Conservation (phyloP, 306 rosid genomes). For the Dalbergia cochinchinensis region DNA sequence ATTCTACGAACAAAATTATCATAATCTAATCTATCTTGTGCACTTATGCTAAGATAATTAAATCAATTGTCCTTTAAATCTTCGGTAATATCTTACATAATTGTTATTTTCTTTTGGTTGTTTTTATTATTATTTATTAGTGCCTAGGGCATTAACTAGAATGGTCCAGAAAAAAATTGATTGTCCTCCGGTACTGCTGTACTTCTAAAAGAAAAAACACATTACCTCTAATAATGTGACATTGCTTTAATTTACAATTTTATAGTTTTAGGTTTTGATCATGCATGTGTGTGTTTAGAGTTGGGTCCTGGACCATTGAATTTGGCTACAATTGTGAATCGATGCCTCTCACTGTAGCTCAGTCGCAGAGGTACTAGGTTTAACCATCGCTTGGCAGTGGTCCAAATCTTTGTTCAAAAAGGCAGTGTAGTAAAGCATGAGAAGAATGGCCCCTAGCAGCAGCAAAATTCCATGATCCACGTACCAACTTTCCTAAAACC, state of each 20-base stretch:
- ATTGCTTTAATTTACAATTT: background rate
- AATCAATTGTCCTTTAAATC: conserved; percentile 41
- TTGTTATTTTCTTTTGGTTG: conserved; percentile 23
- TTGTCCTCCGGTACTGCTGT: conserved; percentile 46
- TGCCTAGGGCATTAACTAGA: conserved; percentile 65
- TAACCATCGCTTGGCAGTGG: background rate
- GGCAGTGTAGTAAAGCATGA: conserved; percentile 8
- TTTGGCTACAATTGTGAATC: conserved; percentile 6
- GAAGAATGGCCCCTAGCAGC: conserved; percentile 10
- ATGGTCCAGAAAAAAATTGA: conserved; percentile 55
- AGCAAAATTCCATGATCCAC: conserved; percentile 21
- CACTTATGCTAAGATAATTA: conserved; percentile 43
- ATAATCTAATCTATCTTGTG: conserved; percentile 41
- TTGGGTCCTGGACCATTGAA: conserved; percentile 24
- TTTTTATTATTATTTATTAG: conserved; percentile 46
- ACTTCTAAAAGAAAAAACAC: conserved; percentile 31
- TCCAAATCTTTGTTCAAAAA: conserved; percentile 16
- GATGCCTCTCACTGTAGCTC: conserved; percentile 11
- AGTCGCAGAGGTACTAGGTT: conserved; percentile 16
- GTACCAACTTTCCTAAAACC: background rate
- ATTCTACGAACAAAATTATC: conserved; percentile 56
- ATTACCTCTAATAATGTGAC: conserved; percentile 22
- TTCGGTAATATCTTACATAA: conserved; percentile 51
- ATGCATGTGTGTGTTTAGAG: background rate
- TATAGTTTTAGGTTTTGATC: too few relatives aligned